These are phyloP conservation scores for Byssothecium circinans DNA, from an alignment of 2,329 filamentous ascomycete species.

Conservation along the genomic window DNA sequence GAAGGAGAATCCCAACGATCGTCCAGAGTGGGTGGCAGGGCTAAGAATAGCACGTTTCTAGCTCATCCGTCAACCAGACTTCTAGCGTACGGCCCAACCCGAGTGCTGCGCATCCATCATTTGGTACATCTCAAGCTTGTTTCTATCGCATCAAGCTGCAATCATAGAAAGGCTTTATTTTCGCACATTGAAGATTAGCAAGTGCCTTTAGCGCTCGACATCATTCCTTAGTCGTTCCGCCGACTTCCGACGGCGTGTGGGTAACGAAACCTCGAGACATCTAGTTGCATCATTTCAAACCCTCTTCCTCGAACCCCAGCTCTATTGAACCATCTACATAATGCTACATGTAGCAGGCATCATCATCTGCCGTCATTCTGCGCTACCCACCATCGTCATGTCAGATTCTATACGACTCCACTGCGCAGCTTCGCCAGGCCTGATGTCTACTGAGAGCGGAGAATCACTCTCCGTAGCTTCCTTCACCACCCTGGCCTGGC, in stretches of 20 bases:
- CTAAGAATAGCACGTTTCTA: constrained; percentile 4
- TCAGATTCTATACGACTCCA: background rate
- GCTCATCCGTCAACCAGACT: too few species aligned
- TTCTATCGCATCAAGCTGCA: too few species aligned
- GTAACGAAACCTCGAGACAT: background rate
- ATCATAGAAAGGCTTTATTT: too few species aligned
- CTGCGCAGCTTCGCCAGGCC: background rate
- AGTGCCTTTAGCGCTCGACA: too few species aligned
- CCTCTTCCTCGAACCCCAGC: background rate
- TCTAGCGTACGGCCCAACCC: too few species aligned
- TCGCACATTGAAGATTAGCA: too few species aligned
- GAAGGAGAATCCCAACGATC: too few species aligned
- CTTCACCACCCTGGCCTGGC: background rate
- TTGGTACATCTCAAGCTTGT: too few species aligned
- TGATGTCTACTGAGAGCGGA: constrained; percentile 2
- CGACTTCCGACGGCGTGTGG: too few species aligned
- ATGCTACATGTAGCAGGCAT: background rate
- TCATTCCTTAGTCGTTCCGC: too few species aligned
- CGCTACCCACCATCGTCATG: background rate
- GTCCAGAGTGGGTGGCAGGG: too few species aligned
- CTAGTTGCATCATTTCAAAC: background rate
- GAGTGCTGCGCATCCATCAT: too few species aligned
- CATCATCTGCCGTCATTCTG: background rate
- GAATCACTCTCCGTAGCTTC: constrained; percentile 3
- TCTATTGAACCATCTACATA: background rate